These are phyloP conservation scores for Trichosporon ovoides DNA, from an alignment of 1,284 basidiomycete genomes.

Conservation along the genomic window DNA sequence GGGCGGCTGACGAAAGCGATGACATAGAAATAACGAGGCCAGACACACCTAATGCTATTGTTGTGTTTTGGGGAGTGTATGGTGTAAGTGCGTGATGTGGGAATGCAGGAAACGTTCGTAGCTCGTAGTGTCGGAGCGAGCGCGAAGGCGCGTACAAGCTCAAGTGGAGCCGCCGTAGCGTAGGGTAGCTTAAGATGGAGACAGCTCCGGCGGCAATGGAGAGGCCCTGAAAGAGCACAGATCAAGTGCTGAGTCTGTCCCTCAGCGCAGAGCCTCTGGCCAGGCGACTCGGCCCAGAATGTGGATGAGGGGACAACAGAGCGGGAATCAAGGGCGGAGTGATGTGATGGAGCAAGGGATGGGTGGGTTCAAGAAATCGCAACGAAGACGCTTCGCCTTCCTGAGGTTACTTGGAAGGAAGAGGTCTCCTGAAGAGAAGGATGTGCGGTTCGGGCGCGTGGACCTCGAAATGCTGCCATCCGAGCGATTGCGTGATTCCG, in stretches of 20 bases:
- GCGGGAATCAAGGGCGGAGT: no score
- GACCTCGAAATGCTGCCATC: constrained; percentile 97
- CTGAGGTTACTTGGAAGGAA: not conserved
- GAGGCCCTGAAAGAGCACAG: no score
- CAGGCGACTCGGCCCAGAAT: no score
- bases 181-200: no score
- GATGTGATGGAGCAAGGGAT: no score
- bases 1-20: not conserved
- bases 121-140: not conserved
- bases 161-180: no score
- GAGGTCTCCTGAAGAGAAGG: constrained; percentile 5
- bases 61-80: not conserved
- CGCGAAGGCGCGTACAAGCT: not conserved
- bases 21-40: not conserved
- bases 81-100: not conserved
- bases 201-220: no score
- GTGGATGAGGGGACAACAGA: no score
- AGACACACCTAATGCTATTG: not conserved
- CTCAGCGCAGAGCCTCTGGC: no score
- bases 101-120: not conserved
- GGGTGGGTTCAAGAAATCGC: no score
- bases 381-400: no score
- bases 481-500: constrained; percentile 89
- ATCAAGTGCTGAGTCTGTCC: no score
- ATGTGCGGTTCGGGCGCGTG: constrained; percentile 80